Evolutionary conservation across 2,329 filamentous ascomycete genomes (phyloP).

Genomic region (Trichoderma harzianum): DNA sequence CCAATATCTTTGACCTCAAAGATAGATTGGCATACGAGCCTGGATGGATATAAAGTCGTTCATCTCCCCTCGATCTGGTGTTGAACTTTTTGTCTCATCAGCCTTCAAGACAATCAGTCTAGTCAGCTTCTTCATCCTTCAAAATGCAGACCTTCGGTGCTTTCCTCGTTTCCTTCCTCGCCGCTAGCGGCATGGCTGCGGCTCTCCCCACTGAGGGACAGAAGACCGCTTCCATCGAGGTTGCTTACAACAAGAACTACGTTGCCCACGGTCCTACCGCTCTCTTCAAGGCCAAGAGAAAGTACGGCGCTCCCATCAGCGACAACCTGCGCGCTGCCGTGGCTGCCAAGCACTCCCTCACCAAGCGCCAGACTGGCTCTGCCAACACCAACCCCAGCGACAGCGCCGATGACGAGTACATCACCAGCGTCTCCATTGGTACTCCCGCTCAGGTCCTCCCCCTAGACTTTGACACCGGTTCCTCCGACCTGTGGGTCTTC

Average conservation of each 20-base stretch:
- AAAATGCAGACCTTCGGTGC: conserved; percentile 24
- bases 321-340: conserved; percentile 14
- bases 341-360: not conserved
- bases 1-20: not conserved
- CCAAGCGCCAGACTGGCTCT: conserved; percentile 21
- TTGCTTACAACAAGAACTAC: conserved; percentile 17
- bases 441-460: conserved; percentile 22
- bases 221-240: conserved; percentile 16
- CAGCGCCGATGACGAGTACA: conserved; percentile 21
- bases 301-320: conserved; percentile 19
- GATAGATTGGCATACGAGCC: not conserved
- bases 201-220: conserved; percentile 16
- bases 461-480: conserved; percentile 26
- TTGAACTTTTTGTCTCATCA: conserved; percentile 7
- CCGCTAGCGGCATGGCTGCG: conserved; percentile 20
- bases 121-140: not conserved
- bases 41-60: conserved; percentile 13
- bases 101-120: conserved; percentile 10
- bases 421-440: conserved; percentile 21
- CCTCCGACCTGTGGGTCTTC: conserved; percentile 35
- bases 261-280: conserved; percentile 18
- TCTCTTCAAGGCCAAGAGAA: conserved; percentile 21
- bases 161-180: conserved; percentile 23
- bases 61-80: not conserved
- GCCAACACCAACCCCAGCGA: conserved; percentile 10